Conservation (phyloP, 345 rosid genomes). For the Eutrema yunnanense region DNA sequence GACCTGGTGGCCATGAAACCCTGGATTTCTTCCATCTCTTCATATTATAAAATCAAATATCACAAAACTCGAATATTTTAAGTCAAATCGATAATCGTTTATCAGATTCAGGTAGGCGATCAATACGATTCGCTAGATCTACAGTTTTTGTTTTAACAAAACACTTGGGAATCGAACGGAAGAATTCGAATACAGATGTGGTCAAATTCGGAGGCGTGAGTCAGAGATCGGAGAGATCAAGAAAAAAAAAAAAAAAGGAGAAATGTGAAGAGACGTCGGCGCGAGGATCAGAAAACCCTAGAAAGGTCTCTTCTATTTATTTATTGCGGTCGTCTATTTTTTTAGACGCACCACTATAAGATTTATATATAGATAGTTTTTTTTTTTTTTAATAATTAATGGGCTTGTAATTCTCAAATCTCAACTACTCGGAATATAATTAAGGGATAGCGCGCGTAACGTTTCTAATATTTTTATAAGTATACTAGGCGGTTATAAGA, state of each 20-base stretch:
- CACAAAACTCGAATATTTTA: conserved; percentile 4
- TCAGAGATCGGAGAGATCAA: neutral
- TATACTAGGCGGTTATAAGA: no score
- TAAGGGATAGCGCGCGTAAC: neutral
- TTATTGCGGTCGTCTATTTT: neutral
- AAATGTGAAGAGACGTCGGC: conserved; percentile 1
- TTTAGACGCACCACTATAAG: neutral
- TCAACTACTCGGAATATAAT: neutral
- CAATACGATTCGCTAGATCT: conserved; percentile 13
- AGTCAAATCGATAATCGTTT: neutral
- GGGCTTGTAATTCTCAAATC: neutral
- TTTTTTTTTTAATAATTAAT: neutral
- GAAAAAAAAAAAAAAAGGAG: neutral
- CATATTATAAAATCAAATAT: conserved; percentile 17
- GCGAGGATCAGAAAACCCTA: conserved; percentile 7
- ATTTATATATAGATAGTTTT: neutral
- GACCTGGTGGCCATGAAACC: conserved; percentile 55
- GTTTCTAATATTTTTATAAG: neutral
- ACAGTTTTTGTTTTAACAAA: neutral
- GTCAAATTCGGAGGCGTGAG: neutral
- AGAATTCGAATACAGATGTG: neutral
- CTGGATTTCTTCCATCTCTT: conserved; percentile 50
- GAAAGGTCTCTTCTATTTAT: neutral
- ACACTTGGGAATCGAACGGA: neutral
- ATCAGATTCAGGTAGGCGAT: conserved; percentile 7